Evolutionary conservation across 768 basidiomycete genomes (phyloP).

Genomic region (Stropharia rugosoannulata): DNA sequence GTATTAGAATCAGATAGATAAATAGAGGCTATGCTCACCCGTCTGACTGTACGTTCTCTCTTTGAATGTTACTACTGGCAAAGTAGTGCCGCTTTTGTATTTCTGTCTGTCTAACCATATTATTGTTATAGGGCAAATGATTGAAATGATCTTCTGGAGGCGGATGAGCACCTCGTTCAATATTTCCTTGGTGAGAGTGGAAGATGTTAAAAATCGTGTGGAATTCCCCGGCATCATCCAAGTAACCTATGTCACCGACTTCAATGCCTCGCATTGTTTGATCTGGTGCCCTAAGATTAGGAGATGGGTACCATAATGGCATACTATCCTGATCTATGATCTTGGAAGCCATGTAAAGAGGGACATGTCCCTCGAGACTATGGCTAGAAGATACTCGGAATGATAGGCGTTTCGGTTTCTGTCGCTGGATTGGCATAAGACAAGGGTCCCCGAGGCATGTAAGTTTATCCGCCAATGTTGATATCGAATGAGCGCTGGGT

Average conservation of each 20-base stretch:
- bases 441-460: no score
- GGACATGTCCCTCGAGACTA: background rate
- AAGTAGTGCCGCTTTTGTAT: background rate
- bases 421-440: no score
- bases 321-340: background rate
- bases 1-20: background rate
- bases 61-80: background rate
- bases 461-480: no score
- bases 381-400: no score
- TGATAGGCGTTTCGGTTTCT: no score
- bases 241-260: conserved; percentile 8
- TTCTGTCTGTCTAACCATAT: background rate
- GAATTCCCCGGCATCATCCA: conserved; percentile 6
- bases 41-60: background rate
- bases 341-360: background rate
- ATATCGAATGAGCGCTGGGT: no score
- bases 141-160: background rate
- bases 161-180: background rate
- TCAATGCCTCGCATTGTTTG: background rate
- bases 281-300: background rate
- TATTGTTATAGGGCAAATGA: background rate
- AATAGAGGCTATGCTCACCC: background rate
- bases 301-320: conserved; percentile 4
- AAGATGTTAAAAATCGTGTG: conserved; percentile 7
- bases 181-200: background rate